Evolutionary conservation across 805 yeast genomes (phyloP).

Genomic region (Kazachstania africana): DNA sequence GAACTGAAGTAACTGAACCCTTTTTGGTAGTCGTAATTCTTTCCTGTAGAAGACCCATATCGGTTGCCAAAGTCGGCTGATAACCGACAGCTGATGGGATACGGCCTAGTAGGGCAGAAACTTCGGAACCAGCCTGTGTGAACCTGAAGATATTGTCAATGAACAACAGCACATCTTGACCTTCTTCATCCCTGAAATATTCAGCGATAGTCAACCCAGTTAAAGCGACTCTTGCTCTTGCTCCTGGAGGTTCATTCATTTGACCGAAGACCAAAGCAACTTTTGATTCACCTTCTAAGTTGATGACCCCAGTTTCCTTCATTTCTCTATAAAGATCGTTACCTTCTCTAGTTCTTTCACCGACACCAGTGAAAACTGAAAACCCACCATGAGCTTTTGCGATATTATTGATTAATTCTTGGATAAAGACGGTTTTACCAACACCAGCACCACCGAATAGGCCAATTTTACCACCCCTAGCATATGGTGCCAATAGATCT

Average conservation of each 20-base stretch:
- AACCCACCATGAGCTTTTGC: slow-evolving; percentile 99
- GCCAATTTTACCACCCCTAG: slow-evolving; percentile 99
- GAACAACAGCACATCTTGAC: slow-evolving; percentile 99
- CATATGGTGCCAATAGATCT: slow-evolving; percentile 97
- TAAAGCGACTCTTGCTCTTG: slow-evolving; percentile 99
- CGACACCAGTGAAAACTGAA: slow-evolving; percentile 99
- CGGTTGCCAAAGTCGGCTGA: slow-evolving; percentile 99
- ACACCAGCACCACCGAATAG: slow-evolving; percentile 99
- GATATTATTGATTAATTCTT: slow-evolving; percentile 98
- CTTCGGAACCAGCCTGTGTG: slow-evolving; percentile 99
- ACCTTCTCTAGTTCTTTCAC: slow-evolving; percentile 99
- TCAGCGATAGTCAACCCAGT: slow-evolving; percentile 99
- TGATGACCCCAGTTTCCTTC: slow-evolving; percentile 99
- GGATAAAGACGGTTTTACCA: slow-evolving; percentile 99
- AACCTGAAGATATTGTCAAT: slow-evolving; percentile 99
- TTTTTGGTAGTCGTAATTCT: slow-evolving; percentile 99
- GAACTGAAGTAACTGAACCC: slow-evolving; percentile 99
- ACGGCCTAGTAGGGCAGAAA: slow-evolving; percentile 99
- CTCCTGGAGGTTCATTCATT: slow-evolving; percentile 99
- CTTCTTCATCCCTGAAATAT: slow-evolving; percentile 99
- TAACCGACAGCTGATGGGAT: slow-evolving; percentile 99
- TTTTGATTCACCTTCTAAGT: slow-evolving; percentile 98
- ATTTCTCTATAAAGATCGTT: slow-evolving; percentile 99
- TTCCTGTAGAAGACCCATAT: slow-evolving; percentile 99
- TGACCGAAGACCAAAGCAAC: slow-evolving; percentile 99